Conservation (phyloP, 1,284 basidiomycete genomes). For the Rhodotorula sp. region DNA sequence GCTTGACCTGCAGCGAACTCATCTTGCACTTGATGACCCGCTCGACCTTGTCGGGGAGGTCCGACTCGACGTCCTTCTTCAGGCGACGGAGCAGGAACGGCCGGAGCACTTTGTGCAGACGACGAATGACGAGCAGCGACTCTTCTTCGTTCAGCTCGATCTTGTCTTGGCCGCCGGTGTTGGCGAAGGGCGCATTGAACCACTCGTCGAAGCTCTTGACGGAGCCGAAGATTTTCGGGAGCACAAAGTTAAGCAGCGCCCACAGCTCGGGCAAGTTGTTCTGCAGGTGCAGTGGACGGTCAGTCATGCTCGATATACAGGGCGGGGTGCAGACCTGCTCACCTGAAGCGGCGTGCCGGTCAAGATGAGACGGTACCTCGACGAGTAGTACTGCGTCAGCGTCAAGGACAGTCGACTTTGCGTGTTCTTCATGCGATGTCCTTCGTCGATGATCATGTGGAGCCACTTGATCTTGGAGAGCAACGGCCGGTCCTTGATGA, state of each 20-base stretch:
- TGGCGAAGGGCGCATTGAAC: conserved; percentile 99
- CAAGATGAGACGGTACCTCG: conserved; percentile 89
- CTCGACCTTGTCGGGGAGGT: conserved; percentile 98
- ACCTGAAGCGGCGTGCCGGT: conserved; percentile 93
- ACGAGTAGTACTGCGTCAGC: conserved; percentile 87
- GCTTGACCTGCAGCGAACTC: conserved; percentile 88
- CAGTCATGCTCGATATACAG: not conserved
- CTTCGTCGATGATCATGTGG: conserved; percentile 99
- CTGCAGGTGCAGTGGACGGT: conserved; percentile 37
- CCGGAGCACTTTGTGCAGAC: conserved; percentile 95
- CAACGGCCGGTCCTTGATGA: conserved; percentile 93
- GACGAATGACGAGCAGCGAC: conserved; percentile 92
- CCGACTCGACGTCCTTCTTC: conserved; percentile 98
- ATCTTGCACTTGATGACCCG: conserved; percentile 98
- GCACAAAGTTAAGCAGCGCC: conserved; percentile 96
- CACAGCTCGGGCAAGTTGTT: conserved; percentile 98
- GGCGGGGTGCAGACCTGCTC: conserved; percentile 25
- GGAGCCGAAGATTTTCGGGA: conserved; percentile 98
- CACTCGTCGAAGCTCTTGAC: conserved; percentile 99
- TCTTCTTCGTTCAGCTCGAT: conserved; percentile 99
- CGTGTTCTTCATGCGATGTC: conserved; percentile 99
- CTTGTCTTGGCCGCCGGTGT: conserved; percentile 92
- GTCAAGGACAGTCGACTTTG: conserved; percentile 92
- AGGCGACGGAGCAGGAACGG: conserved; percentile 93
- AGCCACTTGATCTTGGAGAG: conserved; percentile 94